phyloP scores from a whole-genome alignment of 257 asterid species.

The Nicotiana undulata region DNA sequence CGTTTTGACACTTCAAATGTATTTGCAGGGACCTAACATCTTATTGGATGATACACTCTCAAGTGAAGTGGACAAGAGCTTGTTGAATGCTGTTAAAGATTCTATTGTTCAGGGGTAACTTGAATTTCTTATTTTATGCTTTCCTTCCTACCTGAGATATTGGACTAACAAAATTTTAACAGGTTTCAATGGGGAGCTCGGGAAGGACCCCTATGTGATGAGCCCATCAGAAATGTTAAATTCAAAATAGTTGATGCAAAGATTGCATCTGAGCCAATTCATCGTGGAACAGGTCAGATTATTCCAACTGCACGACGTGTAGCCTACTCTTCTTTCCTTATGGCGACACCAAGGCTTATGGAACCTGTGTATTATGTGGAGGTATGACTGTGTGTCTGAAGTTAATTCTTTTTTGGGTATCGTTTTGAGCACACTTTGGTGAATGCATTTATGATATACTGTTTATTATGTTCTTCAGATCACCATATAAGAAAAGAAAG shows the following conservation, averaged over 20 bases:
- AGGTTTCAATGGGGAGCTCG: constrained; percentile 99
- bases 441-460: not conserved
- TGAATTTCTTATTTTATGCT: constrained; percentile 1
- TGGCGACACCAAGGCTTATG: constrained; percentile 97
- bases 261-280: constrained; percentile 91
- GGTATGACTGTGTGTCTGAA: constrained; percentile 26
- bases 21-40: constrained; percentile 83
- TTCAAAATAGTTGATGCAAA: constrained; percentile 94
- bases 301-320: constrained; percentile 99
- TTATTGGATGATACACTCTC: constrained; percentile 89
- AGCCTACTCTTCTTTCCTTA: constrained; percentile 92
- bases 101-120: constrained; percentile 94
- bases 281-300: constrained; percentile 97
- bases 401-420: not conserved
- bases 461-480: not conserved
- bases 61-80: constrained; percentile 87
- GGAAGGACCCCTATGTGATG: constrained; percentile 98
- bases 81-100: constrained; percentile 83
- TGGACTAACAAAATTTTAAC: constrained; percentile 22
- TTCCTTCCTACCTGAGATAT: not conserved
- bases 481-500: not conserved
- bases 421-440: not conserved
- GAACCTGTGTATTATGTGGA: constrained; percentile 93
- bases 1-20: not conserved
- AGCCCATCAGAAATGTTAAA: constrained; percentile 95